Evolutionary conservation across 208 protist genomes (phyloP), one percentile per base, ranked within the genome.

Genomic region (Vickermania spadyakhi): DNA sequence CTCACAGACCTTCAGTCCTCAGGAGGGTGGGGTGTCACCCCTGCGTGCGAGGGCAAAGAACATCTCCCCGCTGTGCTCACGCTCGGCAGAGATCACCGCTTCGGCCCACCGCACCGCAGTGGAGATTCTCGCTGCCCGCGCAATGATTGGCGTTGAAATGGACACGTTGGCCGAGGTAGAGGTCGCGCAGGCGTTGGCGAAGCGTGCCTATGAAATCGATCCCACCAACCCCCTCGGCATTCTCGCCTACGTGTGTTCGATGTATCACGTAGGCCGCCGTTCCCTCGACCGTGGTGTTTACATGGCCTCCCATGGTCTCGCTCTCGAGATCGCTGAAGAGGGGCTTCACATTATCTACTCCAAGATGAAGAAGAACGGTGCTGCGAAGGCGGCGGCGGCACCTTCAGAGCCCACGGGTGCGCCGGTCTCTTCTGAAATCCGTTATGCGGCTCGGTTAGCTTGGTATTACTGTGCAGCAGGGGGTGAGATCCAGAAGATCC

Each of bases 101-200:
- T n/a, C 36, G 36, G 18, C 36, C 7, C 36, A 18, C 11, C 13
- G 25, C 51, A 26, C 51, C 51, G 51, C 51, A 5, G 14, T 55
- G 5, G 51, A 55, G n/a, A 26, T 55, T n/a, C 14, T 55, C 51
- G 51, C 14, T 11, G 51, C 23, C 51, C 51, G n/a, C 51, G 51
- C 51, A 11, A 26, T 26, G 51, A 55, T 26, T 11, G n/a, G 14
- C 11, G 23, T 55, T 5, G 51, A 55, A 7, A 26, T n/a, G n/a
- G 23, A 26, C 23, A 26, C 14, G 51, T 11, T 26, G 51, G 51
- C 51, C n/a, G n/a, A n/a, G 51, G 51, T 21, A 22, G 23, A n/a
- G 51, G n/a, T 55, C 51, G 5, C n/a, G n/a, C 51, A 26, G n/a
- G 18, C 18, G 18, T 21, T n/a, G 18, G n/a, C 11, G 7, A 11